Evolutionary conservation across 2,329 filamentous ascomycete species (phyloP).

Genomic region (Clonostachys sp.): DNA sequence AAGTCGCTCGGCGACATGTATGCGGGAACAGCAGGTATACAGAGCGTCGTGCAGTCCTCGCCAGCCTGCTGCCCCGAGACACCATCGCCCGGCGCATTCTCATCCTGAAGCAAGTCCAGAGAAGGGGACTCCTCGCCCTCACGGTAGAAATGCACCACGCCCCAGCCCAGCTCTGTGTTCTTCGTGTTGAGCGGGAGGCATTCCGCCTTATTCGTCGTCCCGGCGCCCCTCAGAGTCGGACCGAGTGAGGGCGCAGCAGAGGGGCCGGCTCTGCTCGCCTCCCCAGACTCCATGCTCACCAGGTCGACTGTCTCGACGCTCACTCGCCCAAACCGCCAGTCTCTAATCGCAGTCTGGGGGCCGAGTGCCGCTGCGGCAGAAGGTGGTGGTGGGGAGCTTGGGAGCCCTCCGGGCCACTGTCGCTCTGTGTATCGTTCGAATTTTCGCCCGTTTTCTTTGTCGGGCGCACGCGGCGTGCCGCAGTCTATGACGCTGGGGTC

Average conservation of each 20-base stretch:
- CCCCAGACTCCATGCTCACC: constrained; percentile 25
- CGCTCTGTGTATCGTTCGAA: constrained; percentile 30
- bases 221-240: constrained; percentile 51
- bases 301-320: constrained; percentile 80
- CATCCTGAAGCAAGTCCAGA: constrained; percentile 26
- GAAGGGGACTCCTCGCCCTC: constrained; percentile 71
- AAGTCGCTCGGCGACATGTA: constrained; percentile 92
- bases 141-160: constrained; percentile 89
- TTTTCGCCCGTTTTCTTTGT: constrained; percentile 15
- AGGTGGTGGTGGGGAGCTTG: constrained; percentile 36
- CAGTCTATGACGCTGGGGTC: constrained; percentile 41
- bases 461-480: constrained; percentile 30
- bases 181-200: constrained; percentile 68
- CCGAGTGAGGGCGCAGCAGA: constrained; percentile 44
- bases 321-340: constrained; percentile 81
- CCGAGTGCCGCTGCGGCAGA: constrained; percentile 36
- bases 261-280: constrained; percentile 12
- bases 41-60: constrained; percentile 74
- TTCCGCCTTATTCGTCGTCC: constrained; percentile 76
- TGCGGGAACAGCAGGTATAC: constrained; percentile 89
- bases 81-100: constrained; percentile 9
- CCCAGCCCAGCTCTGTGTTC: constrained; percentile 81
- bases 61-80: constrained; percentile 18
- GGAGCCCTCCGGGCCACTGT: constrained; percentile 31
- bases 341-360: constrained; percentile 46